phyloP scores from a whole-genome alignment of 2,329 filamentous ascomycete genomes.

The Lasiodiplodia gonubiensis region DNA sequence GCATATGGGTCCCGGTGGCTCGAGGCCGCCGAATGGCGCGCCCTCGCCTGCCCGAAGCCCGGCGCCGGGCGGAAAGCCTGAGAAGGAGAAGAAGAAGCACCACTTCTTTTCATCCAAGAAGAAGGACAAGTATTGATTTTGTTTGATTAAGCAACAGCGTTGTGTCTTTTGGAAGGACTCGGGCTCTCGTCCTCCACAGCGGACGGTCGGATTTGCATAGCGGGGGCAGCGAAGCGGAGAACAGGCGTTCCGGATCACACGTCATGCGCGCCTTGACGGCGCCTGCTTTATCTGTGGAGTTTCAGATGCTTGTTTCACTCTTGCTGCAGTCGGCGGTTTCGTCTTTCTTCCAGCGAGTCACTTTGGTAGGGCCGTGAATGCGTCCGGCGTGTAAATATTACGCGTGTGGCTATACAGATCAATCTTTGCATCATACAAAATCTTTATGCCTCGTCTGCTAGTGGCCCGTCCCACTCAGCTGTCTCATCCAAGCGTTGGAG shows the following conservation, averaged over 20 bases:
- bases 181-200: neutral
- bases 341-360: conserved; percentile 11
- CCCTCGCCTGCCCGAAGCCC: conserved; percentile 20
- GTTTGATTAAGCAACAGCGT: neutral
- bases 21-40: conserved; percentile 24
- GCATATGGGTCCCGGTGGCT: conserved; percentile 19
- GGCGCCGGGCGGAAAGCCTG: conserved; percentile 39
- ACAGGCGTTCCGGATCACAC: conserved; percentile 27
- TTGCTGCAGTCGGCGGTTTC: conserved; percentile 11
- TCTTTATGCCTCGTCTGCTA: neutral
- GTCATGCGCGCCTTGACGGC: conserved; percentile 16
- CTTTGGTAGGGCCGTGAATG: neutral
- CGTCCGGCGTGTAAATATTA: conserved; percentile 6
- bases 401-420: neutral
- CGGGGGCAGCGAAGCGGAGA: conserved; percentile 22
- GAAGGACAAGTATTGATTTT: conserved; percentile 24
- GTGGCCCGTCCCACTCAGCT: neutral
- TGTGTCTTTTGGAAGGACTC: conserved; percentile 9
- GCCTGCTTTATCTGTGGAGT: conserved; percentile 20
- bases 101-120: conserved; percentile 56
- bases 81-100: conserved; percentile 63
- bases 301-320: conserved; percentile 21
- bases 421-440: neutral
- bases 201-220: conserved; percentile 26
- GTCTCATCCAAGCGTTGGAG: neutral